These are phyloP conservation scores for Trichosporon sp. DNA, from an alignment of 1,284 basidiomycete species.

Conservation along the genomic window DNA sequence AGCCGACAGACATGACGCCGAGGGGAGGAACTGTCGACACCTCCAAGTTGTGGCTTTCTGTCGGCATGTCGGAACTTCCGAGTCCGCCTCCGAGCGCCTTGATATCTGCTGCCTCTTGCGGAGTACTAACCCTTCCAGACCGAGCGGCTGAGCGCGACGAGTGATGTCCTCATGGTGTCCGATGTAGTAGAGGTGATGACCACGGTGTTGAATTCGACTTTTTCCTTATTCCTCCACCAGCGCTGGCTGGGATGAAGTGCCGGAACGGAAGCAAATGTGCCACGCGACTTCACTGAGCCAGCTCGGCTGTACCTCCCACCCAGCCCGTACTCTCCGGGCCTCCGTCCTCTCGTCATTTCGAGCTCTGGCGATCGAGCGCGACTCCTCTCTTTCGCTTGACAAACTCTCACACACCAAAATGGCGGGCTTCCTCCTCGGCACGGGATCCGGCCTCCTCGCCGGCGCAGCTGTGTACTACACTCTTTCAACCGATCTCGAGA, in stretches of 20 bases:
- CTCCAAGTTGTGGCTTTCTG: too few relatives aligned
- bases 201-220: slow-evolving; percentile 21
- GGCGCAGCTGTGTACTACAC: slow-evolving; percentile 55
- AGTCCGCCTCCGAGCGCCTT: too few relatives aligned
- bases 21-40: too few relatives aligned
- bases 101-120: background rate
- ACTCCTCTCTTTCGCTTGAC: background rate
- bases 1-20: too few relatives aligned
- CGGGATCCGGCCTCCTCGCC: slow-evolving; percentile 49
- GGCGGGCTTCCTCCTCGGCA: slow-evolving; percentile 52
- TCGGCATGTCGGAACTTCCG: too few relatives aligned
- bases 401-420: slow-evolving; percentile 32
- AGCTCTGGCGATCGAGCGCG: slow-evolving; percentile 8
- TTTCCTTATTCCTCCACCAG: slow-evolving; percentile 27
- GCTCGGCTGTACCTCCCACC: background rate
- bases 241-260: background rate
- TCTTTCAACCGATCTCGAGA: slow-evolving; percentile 41
- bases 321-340: background rate
- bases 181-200: background rate
- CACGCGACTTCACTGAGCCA: background rate
- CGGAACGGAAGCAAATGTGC: slow-evolving; percentile 27
- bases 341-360: slow-evolving; percentile 19
- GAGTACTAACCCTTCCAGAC: slow-evolving; percentile 58
- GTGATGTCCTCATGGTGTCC: slow-evolving; percentile 31
- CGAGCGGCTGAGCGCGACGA: slow-evolving; percentile 47